These are phyloP conservation scores for Stachybotrys chartarum DNA, from an alignment of 2,329 filamentous ascomycete species.

Conservation along the genomic window DNA sequence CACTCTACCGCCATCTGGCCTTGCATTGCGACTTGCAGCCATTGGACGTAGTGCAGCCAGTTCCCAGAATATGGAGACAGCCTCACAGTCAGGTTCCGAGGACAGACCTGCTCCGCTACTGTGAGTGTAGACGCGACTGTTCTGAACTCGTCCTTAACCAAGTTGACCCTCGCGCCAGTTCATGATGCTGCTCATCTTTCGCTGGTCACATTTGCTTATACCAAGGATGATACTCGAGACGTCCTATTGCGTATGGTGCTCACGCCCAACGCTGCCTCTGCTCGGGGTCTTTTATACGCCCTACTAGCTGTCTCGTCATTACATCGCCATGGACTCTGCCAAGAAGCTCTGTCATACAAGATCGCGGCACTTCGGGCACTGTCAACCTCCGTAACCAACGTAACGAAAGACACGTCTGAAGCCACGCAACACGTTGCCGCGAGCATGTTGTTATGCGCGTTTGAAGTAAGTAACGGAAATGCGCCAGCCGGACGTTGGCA, in stretches of 20 bases:
- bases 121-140: constrained; percentile 2
- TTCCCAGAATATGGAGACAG: not conserved
- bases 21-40: too few relatives aligned
- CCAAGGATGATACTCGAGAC: constrained; percentile 6
- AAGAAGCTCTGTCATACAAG: constrained; percentile 7
- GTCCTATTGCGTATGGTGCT: constrained; percentile 6
- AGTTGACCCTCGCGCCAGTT: constrained; percentile 3
- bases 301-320: constrained; percentile 11
- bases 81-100: not conserved
- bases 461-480: constrained; percentile 8
- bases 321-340: constrained; percentile 3
- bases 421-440: constrained; percentile 11
- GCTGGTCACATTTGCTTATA: constrained; percentile 5
- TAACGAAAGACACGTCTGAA: not conserved
- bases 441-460: constrained; percentile 12
- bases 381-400: not conserved
- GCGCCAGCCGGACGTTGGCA: not conserved
- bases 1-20: not conserved
- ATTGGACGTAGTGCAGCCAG: not conserved
- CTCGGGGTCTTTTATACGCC: constrained; percentile 8
- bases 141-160: not conserved
- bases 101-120: constrained; percentile 8
- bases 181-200: constrained; percentile 5
- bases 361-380: constrained; percentile 8
- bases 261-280: not conserved